These are phyloP conservation scores for Chrysanthemum makinoi DNA, from an alignment of 129 eudicot genomes.

Conservation along the genomic window DNA sequence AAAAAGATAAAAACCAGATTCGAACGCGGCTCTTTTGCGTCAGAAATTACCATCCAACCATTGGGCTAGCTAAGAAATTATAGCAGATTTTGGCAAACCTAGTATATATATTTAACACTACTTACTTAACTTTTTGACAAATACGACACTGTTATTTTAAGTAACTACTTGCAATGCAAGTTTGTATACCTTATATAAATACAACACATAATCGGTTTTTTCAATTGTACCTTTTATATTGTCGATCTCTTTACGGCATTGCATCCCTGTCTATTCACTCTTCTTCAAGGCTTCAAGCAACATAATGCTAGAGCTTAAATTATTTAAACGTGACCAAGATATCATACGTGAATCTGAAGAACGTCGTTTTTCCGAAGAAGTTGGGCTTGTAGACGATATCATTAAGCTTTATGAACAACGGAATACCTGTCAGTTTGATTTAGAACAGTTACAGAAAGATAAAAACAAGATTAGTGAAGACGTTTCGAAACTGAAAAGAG, in stretches of 20 bases:
- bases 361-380: conserved; percentile 66
- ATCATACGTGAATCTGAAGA: conserved; percentile 75
- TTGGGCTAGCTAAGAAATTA: too few relatives aligned
- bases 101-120: too few relatives aligned
- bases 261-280: background rate
- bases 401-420: conserved; percentile 58
- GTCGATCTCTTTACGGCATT: background rate
- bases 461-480: conserved; percentile 61
- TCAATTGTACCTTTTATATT: too few relatives aligned
- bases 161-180: background rate
- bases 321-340: conserved; percentile 59
- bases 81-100: too few relatives aligned
- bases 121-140: too few relatives aligned
- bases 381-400: conserved; percentile 64
- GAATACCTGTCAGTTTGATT: conserved; percentile 66
- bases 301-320: conserved; percentile 56
- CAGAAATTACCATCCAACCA: too few relatives aligned
- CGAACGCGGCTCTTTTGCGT: too few relatives aligned
- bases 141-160: too few relatives aligned
- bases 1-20: too few relatives aligned
- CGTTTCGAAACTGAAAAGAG: conserved; percentile 59
- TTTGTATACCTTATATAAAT: background rate
- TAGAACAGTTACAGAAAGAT: conserved; percentile 60
- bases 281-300: conserved; percentile 2
- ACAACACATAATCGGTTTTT: background rate